These are phyloP conservation scores for Hordeum pubiflorum DNA, from an alignment of 202 grass and related monocot genomes.

Conservation along the genomic window DNA sequence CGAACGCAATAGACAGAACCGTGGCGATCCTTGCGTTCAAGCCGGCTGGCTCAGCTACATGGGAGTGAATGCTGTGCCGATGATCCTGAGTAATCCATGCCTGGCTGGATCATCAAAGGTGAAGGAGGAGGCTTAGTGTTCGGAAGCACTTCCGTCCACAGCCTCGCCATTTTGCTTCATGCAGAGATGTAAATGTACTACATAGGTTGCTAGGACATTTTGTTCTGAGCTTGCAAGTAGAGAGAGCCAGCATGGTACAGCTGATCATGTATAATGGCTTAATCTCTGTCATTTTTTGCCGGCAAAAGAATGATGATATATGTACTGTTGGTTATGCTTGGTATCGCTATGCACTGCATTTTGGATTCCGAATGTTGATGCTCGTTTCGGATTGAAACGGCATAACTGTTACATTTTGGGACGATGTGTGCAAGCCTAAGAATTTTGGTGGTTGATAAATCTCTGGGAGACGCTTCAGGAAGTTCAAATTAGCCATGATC, in stretches of 20 bases:
- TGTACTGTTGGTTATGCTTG: not conserved
- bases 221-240: conserved; percentile 6
- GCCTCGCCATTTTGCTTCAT: not conserved
- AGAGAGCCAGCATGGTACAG: not conserved
- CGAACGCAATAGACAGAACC: conserved; percentile 57
- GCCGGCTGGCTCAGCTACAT: not conserved
- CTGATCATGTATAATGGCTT: not conserved
- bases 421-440: no score
- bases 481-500: no score
- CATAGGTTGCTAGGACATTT: conserved; percentile 8
- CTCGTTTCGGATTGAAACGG: not conserved
- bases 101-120: conserved; percentile 1
- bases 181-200: conserved; percentile 17
- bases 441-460: no score
- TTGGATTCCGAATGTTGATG: not conserved
- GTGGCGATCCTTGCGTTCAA: conserved; percentile 41
- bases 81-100: not conserved
- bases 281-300: conserved; percentile 3
- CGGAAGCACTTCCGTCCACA: not conserved
- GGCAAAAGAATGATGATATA: not conserved
- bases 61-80: not conserved
- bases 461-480: no score
- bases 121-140: not conserved
- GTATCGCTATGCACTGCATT: not conserved
- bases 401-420: not conserved